These are phyloP conservation scores for Botryotinia narcissicola DNA, from an alignment of 2,329 filamentous ascomycete species.

Conservation along the genomic window DNA sequence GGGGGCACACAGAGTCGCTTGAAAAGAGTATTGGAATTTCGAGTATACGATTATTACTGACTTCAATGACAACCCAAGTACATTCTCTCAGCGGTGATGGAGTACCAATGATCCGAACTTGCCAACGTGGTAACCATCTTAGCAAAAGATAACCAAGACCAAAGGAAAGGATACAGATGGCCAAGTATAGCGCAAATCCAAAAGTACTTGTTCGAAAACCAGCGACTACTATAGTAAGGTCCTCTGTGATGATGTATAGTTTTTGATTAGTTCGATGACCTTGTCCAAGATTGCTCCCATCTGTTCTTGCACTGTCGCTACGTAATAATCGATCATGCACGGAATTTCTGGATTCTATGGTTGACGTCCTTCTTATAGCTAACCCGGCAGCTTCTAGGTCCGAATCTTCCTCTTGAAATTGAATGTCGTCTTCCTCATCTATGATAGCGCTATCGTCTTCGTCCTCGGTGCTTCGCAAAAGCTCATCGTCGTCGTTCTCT, in stretches of 20 bases:
- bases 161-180: conserved; percentile 67
- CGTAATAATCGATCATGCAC: conserved; percentile 66
- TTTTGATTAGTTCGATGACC: conserved; percentile 77
- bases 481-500: conserved; percentile 57
- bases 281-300: conserved; percentile 58
- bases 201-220: conserved; percentile 77
- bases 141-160: conserved; percentile 83
- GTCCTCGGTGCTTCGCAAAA: conserved; percentile 38
- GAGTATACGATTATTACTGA: conserved; percentile 41
- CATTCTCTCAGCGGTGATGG: conserved; percentile 69
- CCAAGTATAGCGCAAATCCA: conserved; percentile 67
- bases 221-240: conserved; percentile 88
- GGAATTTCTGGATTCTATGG: conserved; percentile 55
- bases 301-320: conserved; percentile 67
- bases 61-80: conserved; percentile 89
- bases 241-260: conserved; percentile 88
- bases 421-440: conserved; percentile 42
- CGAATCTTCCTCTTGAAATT: conserved; percentile 36
- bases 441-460: conserved; percentile 43
- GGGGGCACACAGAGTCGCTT: not conserved
- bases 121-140: conserved; percentile 87
- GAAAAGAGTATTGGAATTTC: not conserved
- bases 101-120: conserved; percentile 71
- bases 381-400: conserved; percentile 40
- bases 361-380: conserved; percentile 58